phyloP scores from a whole-genome alignment of 345 rosid genomes.

The Dipteronia dyeriana region DNA sequence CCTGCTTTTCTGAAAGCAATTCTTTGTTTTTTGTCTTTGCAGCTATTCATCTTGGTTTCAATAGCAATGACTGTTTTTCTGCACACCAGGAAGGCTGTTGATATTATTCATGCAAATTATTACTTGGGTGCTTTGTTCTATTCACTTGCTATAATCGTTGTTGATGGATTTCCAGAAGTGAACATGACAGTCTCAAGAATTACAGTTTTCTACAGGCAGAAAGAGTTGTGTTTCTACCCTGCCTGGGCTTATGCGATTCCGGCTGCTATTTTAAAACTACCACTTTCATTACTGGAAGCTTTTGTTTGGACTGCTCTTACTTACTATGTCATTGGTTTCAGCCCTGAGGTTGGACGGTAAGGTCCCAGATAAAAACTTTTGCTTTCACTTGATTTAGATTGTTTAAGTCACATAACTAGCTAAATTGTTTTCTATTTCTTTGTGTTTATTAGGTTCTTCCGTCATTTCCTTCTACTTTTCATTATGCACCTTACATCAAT shows the following conservation, averaged over 20 bases:
- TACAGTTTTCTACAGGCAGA: neutral
- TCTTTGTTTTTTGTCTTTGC: neutral
- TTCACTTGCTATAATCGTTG: neutral
- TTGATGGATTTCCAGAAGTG: neutral
- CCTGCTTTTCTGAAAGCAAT: neutral
- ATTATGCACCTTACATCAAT: neutral
- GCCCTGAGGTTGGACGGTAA: neutral
- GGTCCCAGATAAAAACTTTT: neutral
- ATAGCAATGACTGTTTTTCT: constrained; percentile 25
- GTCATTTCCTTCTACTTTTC: constrained; percentile 5
- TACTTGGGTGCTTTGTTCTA: neutral
- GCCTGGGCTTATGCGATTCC: constrained; percentile 10
- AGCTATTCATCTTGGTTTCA: constrained; percentile 21
- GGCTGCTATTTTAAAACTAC: neutral
- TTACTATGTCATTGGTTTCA: constrained; percentile 5
- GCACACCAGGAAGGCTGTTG: constrained; percentile 19
- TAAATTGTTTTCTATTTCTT: neutral
- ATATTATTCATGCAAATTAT: neutral
- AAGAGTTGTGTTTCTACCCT: neutral
- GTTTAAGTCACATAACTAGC: neutral
- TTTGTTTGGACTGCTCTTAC: constrained; percentile 4
- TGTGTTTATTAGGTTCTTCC: neutral
- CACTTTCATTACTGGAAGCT: constrained; percentile 1
- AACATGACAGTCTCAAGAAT: neutral
- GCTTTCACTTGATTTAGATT: neutral